A percentile compares a stretch with the other conserved stretches of the same genome.
phyloP scores from a whole-genome alignment of 2,329 filamentous ascomycete species.

The Cercospora zeae-maydis region DNA sequence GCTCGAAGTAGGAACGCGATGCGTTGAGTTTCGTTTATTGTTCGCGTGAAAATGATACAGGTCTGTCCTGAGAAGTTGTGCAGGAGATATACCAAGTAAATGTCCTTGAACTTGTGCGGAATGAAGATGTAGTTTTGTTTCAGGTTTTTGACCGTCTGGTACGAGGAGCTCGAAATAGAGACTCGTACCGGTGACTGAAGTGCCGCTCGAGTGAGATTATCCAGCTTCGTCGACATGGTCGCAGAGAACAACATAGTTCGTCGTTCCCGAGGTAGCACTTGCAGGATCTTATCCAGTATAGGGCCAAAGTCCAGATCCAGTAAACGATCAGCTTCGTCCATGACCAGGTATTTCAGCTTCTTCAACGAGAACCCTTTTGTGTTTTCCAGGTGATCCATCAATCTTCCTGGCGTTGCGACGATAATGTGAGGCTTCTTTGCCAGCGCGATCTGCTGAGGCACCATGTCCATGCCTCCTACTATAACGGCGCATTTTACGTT shows the following conservation, averaged over 20 bases:
- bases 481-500: conserved; percentile 75
- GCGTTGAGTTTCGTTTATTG: conserved; percentile 85
- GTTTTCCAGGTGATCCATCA: conserved; percentile 91
- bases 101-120: conserved; percentile 82
- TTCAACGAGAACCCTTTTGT: conserved; percentile 91
- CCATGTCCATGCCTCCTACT: conserved; percentile 94
- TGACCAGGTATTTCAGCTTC: conserved; percentile 79
- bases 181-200: conserved; percentile 80
- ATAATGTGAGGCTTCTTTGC: conserved; percentile 95
- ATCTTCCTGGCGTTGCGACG: conserved; percentile 83
- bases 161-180: conserved; percentile 75
- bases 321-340: conserved; percentile 90
- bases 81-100: conserved; percentile 79
- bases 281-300: conserved; percentile 87
- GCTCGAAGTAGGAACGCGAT: conserved; percentile 77
- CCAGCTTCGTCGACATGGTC: conserved; percentile 90
- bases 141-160: conserved; percentile 87
- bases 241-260: conserved; percentile 89
- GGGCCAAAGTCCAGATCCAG: conserved; percentile 93
- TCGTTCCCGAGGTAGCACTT: conserved; percentile 74
- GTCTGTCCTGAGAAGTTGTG: conserved; percentile 85
- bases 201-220: conserved; percentile 84
- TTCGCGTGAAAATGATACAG: conserved; percentile 86
- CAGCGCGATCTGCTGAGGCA: conserved; percentile 81
- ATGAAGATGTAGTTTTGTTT: conserved; percentile 84